phyloP scores from a whole-genome alignment of 1,139 yeast genomes.

The Kodamaea plutei region DNA sequence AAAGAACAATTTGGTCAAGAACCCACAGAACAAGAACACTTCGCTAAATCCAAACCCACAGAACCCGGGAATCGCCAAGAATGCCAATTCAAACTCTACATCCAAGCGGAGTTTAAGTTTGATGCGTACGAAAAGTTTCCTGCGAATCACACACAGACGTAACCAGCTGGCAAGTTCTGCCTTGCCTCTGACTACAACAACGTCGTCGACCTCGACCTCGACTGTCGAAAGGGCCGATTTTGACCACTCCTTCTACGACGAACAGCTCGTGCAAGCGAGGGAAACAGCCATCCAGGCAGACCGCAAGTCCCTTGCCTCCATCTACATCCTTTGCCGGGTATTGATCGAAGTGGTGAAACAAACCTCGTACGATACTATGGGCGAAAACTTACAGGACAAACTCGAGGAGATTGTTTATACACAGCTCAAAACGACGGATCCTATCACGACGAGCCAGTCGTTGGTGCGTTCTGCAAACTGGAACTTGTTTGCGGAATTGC shows the following conservation, averaged over 20 bases:
- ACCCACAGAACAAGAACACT: constrained; percentile 4
- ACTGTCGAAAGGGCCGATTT: constrained; percentile 18
- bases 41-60: constrained; percentile 10
- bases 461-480: constrained; percentile 86
- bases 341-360: constrained; percentile 90
- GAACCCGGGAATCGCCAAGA: constrained; percentile 18
- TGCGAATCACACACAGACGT: constrained; percentile 36
- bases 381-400: constrained; percentile 77
- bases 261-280: constrained; percentile 54
- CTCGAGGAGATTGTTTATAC: constrained; percentile 91
- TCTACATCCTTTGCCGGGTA: constrained; percentile 88
- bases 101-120: constrained; percentile 40
- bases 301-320: constrained; percentile 78
- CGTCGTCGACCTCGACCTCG: constrained; percentile 7
- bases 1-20: constrained; percentile 9
- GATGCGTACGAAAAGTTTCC: constrained; percentile 40
- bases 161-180: constrained; percentile 28
- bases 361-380: constrained; percentile 66
- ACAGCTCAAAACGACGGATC: constrained; percentile 85
- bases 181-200: background rate
- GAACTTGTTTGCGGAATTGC: constrained; percentile 83
- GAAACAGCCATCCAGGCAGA: constrained; percentile 80
- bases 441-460: constrained; percentile 59
- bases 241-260: constrained; percentile 27
- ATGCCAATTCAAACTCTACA: constrained; percentile 12